Evolutionary conservation across 345 rosid genomes (phyloP).

Genomic region (Geranium rotundifolium): DNA sequence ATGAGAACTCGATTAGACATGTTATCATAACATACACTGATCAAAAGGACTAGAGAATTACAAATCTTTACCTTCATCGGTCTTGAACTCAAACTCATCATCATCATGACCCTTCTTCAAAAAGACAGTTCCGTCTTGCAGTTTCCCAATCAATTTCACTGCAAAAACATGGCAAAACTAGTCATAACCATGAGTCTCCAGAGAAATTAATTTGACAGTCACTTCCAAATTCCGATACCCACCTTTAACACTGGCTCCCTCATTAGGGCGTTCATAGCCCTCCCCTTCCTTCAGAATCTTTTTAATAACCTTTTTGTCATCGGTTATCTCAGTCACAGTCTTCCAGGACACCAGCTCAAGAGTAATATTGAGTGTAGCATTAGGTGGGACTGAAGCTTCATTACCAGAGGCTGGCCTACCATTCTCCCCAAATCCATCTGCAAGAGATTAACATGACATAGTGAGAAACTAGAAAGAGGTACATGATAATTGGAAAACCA

Average conservation of each 20-base stretch:
- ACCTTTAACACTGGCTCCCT: conserved; percentile 73
- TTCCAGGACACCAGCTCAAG: conserved; percentile 83
- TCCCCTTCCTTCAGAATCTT: conserved; percentile 82
- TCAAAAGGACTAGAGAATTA: background rate
- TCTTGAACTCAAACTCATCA: conserved; percentile 65
- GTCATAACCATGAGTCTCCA: background rate
- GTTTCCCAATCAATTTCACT: conserved; percentile 83
- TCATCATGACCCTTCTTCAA: conserved; percentile 65
- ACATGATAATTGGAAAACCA: background rate
- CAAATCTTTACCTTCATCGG: conserved; percentile 58
- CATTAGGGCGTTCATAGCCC: conserved; percentile 75
- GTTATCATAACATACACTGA: too few species aligned
- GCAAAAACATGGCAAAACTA: conserved; percentile 12
- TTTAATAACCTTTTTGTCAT: conserved; percentile 74
- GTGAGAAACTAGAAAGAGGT: background rate
- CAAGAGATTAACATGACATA: background rate
- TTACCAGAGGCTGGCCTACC: conserved; percentile 46
- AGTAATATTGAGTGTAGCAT: conserved; percentile 46
- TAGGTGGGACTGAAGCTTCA: conserved; percentile 71
- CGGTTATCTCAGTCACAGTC: conserved; percentile 65
- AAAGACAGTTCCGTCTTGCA: conserved; percentile 70
- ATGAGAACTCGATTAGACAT: background rate
- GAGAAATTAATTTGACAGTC: background rate
- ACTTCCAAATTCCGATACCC: conserved; percentile 1
- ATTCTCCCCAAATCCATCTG: conserved; percentile 91